phyloP scores from a whole-genome alignment of 768 basidiomycete species.

The Clitopilus passeckerianus region DNA sequence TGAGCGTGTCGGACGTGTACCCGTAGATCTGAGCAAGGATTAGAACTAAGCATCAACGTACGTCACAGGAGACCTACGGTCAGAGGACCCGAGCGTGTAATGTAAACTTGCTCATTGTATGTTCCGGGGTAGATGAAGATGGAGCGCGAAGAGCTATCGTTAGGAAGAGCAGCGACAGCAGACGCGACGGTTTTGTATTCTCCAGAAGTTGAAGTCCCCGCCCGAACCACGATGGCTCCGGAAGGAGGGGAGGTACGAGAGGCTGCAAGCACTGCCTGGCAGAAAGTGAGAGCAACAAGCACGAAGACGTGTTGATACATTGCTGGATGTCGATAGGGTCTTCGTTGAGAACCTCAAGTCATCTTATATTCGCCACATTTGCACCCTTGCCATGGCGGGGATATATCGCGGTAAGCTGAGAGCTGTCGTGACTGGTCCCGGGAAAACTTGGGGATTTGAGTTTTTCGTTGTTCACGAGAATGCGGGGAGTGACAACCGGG shows the following conservation, averaged over 20 bases:
- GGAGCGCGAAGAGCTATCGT: conserved; percentile 28
- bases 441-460: neutral
- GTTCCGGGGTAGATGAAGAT: conserved; percentile 47
- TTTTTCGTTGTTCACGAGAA: neutral
- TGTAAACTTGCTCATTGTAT: conserved; percentile 39
- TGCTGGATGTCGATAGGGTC: too few species aligned
- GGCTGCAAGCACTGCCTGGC: conserved; percentile 18
- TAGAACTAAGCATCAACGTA: neutral
- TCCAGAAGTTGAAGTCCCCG: conserved; percentile 30
- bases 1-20: conserved; percentile 34
- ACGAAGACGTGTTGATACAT: neutral
- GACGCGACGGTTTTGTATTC: conserved; percentile 34
- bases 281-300: conserved; percentile 1
- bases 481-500: neutral
- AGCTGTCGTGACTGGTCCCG: neutral
- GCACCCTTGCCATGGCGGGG: neutral
- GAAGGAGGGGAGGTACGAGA: conserved; percentile 36
- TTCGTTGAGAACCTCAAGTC: too few species aligned
- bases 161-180: conserved; percentile 36
- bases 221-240: conserved; percentile 36
- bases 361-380: too few species aligned
- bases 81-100: conserved; percentile 38
- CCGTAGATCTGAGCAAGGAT: conserved; percentile 31
- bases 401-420: neutral
- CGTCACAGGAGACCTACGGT: conserved; percentile 20